Evolutionary conservation across 2,329 filamentous ascomycete species (phyloP).

Genomic region (Tolypocladium cylindrosporum): DNA sequence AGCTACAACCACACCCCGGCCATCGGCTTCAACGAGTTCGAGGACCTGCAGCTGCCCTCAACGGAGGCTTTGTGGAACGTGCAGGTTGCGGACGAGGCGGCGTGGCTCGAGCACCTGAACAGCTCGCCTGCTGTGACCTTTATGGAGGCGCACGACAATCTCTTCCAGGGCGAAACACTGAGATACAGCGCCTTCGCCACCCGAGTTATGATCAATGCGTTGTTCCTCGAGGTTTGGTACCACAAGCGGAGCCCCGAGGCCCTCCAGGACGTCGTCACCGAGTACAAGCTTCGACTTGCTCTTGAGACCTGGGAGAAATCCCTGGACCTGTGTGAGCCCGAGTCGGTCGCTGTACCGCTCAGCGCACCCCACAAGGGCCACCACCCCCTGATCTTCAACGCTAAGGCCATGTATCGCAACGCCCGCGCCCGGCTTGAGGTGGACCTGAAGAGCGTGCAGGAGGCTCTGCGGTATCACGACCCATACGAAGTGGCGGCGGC

Average conservation of each 20-base stretch:
- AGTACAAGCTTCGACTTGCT: constrained; percentile 93
- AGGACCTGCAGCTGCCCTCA: constrained; percentile 82
- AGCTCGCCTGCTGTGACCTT: constrained; percentile 71
- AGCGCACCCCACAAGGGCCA: constrained; percentile 94
- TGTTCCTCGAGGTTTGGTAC: constrained; percentile 98
- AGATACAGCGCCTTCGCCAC: constrained; percentile 96
- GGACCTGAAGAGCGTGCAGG: constrained; percentile 90
- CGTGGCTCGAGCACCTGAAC: constrained; percentile 74
- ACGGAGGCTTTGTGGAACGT: constrained; percentile 93
- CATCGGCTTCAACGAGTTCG: constrained; percentile 97
- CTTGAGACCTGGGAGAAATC: constrained; percentile 99
- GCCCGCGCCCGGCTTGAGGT: constrained; percentile 87
- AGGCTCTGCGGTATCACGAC: constrained; percentile 93
- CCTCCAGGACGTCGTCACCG: constrained; percentile 91
- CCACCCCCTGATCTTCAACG: constrained; percentile 95
- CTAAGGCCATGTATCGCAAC: constrained; percentile 93
- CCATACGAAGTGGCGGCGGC: constrained; percentile 93
- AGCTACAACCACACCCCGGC: constrained; percentile 97
- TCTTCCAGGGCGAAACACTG: constrained; percentile 86
- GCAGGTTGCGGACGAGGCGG: constrained; percentile 62
- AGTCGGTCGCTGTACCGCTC: constrained; percentile 77
- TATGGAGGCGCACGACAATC: constrained; percentile 84
- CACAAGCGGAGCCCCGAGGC: constrained; percentile 98
- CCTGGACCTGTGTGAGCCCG: constrained; percentile 83
- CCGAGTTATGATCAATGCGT: constrained; percentile 95